These are phyloP conservation scores for Tricladium varicosporioides DNA, from an alignment of 2,329 filamentous ascomycete genomes.

Conservation along the genomic window DNA sequence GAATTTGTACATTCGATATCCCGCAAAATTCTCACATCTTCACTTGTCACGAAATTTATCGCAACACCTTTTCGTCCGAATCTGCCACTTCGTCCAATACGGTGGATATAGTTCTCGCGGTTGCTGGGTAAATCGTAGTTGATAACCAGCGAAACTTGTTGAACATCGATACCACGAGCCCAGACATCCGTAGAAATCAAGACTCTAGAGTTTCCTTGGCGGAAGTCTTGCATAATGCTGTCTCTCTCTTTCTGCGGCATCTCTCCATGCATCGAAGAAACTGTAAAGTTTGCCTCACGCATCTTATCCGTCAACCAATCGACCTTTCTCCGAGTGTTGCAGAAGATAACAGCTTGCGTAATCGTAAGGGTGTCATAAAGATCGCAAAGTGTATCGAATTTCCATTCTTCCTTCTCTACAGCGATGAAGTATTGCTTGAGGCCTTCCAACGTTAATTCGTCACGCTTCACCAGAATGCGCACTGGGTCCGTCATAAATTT, in stretches of 20 bases:
- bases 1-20: constrained; percentile 84
- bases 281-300: constrained; percentile 96
- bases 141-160: constrained; percentile 99
- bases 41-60: constrained; percentile 99
- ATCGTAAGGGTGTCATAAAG: constrained; percentile 99
- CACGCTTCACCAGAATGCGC: constrained; percentile 95
- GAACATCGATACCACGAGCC: constrained; percentile 99
- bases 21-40: constrained; percentile 94
- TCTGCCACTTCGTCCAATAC: constrained; percentile 98
- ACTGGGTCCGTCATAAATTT: constrained; percentile 99
- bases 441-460: constrained; percentile 95
- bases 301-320: constrained; percentile 99
- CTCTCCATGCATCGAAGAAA: constrained; percentile 99
- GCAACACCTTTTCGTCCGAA: constrained; percentile 99
- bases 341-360: constrained; percentile 99
- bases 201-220: constrained; percentile 96
- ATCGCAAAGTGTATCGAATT: constrained; percentile 97
- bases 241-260: constrained; percentile 99
- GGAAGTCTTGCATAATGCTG: constrained; percentile 99
- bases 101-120: constrained; percentile 99
- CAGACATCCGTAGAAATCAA: constrained; percentile 97
- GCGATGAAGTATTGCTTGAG: constrained; percentile 99
- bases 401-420: constrained; percentile 99
- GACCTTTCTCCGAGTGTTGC: constrained; percentile 99
- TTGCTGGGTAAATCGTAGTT: constrained; percentile 99